Evolutionary conservation across 352 stramenopile species (phyloP).

Genomic region (Phytophthora boehmeriae): DNA sequence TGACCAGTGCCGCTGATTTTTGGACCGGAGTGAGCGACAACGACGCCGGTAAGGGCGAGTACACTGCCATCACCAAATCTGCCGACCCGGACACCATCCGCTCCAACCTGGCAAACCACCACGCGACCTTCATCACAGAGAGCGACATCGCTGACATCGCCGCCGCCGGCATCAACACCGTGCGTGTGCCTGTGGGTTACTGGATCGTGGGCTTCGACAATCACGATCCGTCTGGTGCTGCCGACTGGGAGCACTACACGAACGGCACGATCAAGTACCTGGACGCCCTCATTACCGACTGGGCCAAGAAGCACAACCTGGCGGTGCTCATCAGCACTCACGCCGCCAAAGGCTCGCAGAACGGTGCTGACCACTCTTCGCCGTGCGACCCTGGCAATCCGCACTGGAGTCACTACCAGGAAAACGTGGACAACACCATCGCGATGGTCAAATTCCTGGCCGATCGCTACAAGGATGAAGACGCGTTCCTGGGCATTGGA

Average conservation of each 20-base stretch:
- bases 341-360: slow-evolving; percentile 79
- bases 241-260: slow-evolving; percentile 53
- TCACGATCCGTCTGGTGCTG: slow-evolving; percentile 39
- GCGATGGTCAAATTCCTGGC: slow-evolving; percentile 55
- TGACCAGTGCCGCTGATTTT: slow-evolving; percentile 59
- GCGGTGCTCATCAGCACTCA: slow-evolving; percentile 74
- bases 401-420: slow-evolving; percentile 54
- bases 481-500: slow-evolving; percentile 70
- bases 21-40: slow-evolving; percentile 51
- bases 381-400: slow-evolving; percentile 42
- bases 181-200: slow-evolving; percentile 81
- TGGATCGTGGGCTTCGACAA: slow-evolving; percentile 78
- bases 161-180: slow-evolving; percentile 66
- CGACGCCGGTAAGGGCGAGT: slow-evolving; percentile 53
- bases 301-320: slow-evolving; percentile 51
- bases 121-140: slow-evolving; percentile 73
- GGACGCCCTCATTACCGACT: slow-evolving; percentile 45
- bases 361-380: slow-evolving; percentile 77
- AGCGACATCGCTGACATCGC: slow-evolving; percentile 66
- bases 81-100: slow-evolving; percentile 37
- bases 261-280: slow-evolving; percentile 52
- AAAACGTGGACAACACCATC: slow-evolving; percentile 68
- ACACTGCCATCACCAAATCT: slow-evolving; percentile 61
- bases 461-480: slow-evolving; percentile 63
- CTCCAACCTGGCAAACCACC: slow-evolving; percentile 55